These are phyloP conservation scores for Trametes gibbosa DNA, from an alignment of 768 basidiomycete species.

Conservation along the genomic window DNA sequence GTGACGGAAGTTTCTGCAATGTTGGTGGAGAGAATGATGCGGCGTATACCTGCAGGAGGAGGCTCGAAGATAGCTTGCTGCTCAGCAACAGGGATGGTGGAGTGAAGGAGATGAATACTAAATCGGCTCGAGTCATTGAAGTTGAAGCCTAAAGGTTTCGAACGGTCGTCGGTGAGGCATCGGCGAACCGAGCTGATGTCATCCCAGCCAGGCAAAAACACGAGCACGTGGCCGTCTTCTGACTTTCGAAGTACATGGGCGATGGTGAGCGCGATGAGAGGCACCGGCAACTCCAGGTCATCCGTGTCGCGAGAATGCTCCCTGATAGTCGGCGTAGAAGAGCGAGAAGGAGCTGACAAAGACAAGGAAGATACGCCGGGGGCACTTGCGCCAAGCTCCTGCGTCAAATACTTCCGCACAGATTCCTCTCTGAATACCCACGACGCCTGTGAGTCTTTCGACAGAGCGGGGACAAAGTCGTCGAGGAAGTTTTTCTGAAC, in stretches of 20 bases:
- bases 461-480: slow-evolving; percentile 60
- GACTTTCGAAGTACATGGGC: slow-evolving; percentile 72
- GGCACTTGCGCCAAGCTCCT: slow-evolving; percentile 52
- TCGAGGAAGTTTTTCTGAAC: slow-evolving; percentile 82
- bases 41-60: slow-evolving; percentile 70
- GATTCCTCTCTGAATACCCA: slow-evolving; percentile 74
- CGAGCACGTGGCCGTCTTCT: slow-evolving; percentile 82
- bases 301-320: slow-evolving; percentile 39
- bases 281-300: slow-evolving; percentile 75
- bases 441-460: slow-evolving; percentile 33
- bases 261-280: slow-evolving; percentile 79
- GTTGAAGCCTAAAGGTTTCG: slow-evolving; percentile 49
- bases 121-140: slow-evolving; percentile 59
- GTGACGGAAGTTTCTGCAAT: slow-evolving; percentile 96
- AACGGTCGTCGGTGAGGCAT: slow-evolving; percentile 47
- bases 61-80: slow-evolving; percentile 90
- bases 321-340: slow-evolving; percentile 10
- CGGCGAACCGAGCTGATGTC: slow-evolving; percentile 78
- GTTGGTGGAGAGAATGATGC: slow-evolving; percentile 91
- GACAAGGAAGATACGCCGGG: slow-evolving; percentile 15
- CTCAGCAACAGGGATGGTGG: slow-evolving; percentile 82
- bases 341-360: slow-evolving; percentile 8
- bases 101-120: slow-evolving; percentile 82
- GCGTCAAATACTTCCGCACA: slow-evolving; percentile 68
- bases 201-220: slow-evolving; percentile 93